Evolutionary conservation across 83 land plant species (phyloP).

Genomic region (Thuja plicata): DNA sequence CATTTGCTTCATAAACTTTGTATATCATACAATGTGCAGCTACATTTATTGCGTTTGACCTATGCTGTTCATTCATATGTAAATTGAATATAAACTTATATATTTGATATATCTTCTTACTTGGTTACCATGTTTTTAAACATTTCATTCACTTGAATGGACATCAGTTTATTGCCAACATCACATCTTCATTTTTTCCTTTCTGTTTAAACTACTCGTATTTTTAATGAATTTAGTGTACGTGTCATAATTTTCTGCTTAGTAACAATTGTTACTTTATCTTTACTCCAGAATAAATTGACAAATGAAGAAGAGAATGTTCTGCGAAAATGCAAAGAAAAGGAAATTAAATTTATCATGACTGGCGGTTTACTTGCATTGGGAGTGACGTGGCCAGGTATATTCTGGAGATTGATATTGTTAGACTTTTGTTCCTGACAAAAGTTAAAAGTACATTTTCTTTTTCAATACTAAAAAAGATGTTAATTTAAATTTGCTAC

Average conservation of each 20-base stretch:
- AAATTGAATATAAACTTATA: neutral
- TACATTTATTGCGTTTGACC: neutral
- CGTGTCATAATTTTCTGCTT: neutral
- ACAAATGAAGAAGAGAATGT: constrained; percentile 27
- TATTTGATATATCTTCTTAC: neutral
- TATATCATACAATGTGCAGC: neutral
- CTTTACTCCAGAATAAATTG: constrained; percentile 19
- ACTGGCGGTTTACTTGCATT: constrained; percentile 19
- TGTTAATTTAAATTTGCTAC: neutral
- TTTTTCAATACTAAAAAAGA: neutral
- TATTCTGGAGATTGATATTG: neutral
- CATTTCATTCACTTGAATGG: neutral
- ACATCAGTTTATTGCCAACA: neutral
- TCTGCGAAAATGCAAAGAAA: constrained; percentile 25
- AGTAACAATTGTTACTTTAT: neutral
- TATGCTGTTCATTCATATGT: neutral
- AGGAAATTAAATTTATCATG: constrained; percentile 27
- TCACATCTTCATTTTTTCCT: neutral
- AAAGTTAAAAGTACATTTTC: neutral
- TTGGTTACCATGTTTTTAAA: neutral
- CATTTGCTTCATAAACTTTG: neutral
- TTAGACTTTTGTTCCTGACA: neutral
- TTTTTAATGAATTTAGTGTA: neutral
- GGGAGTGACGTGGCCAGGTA: constrained; percentile 33
- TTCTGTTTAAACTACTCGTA: neutral